Conservation (phyloP, 2,329 filamentous ascomycete species). For the Westerdykella aurantiaca region DNA sequence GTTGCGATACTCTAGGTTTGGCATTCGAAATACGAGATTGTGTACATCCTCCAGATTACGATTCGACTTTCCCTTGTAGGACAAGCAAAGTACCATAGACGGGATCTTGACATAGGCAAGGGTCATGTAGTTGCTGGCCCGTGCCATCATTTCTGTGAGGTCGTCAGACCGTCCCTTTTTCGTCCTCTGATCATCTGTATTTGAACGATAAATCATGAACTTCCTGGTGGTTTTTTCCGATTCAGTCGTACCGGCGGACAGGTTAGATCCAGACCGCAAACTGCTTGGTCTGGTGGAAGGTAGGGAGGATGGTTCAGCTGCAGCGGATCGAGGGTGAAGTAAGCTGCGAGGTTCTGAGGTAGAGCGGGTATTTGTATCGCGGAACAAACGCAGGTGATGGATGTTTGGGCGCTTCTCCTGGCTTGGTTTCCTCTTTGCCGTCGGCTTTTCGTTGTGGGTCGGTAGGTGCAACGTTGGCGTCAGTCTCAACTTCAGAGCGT, state of each 20-base stretch:
- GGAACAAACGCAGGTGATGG: conserved; percentile 34
- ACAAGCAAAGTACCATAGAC: conserved; percentile 89
- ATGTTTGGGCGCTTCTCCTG: conserved; percentile 22
- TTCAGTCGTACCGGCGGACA: conserved; percentile 21
- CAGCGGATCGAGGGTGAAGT: conserved; percentile 25
- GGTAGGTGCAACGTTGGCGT: conserved; percentile 67
- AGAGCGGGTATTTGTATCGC: conserved; percentile 25
- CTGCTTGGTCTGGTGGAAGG: conserved; percentile 25
- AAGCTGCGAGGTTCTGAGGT: conserved; percentile 27
- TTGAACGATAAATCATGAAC: conserved; percentile 35
- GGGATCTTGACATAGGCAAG: conserved; percentile 92
- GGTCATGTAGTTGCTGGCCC: conserved; percentile 96
- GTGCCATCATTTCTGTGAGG: conserved; percentile 90
- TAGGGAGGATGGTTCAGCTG: conserved; percentile 8
- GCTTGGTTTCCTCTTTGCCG: conserved; percentile 17
- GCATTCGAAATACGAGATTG: conserved; percentile 93
- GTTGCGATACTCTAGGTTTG: conserved; percentile 91
- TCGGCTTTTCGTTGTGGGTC: conserved; percentile 37
- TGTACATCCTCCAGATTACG: conserved; percentile 96
- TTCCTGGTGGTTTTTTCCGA: conserved; percentile 34
- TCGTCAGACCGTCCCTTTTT: conserved; percentile 73
- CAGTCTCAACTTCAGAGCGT: conserved; percentile 74
- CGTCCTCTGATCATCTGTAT: conserved; percentile 43
- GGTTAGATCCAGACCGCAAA: conserved; percentile 22
- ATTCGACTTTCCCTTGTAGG: conserved; percentile 92